These are phyloP conservation scores for Diversispora eburnea DNA, from an alignment of 192 early-diverging fungal species.

Conservation along the genomic window DNA sequence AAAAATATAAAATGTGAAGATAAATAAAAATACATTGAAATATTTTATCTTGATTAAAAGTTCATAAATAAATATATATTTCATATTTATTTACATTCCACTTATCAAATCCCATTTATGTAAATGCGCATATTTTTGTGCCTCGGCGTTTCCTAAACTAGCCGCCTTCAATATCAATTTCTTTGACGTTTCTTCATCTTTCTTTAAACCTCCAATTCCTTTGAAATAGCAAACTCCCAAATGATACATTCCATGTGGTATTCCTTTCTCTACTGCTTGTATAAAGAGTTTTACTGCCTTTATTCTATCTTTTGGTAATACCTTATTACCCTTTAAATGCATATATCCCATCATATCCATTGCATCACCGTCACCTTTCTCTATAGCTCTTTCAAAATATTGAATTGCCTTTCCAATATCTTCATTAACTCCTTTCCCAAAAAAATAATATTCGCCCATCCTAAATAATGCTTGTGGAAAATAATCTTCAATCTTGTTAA, in stretches of 20 bases:
- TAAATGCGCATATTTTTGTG: constrained; percentile 14
- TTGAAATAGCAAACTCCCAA: constrained; percentile 27
- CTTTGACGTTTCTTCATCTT: constrained; percentile 7
- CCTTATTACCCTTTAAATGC: constrained; percentile 13
- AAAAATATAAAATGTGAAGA: no score
- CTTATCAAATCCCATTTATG: neutral
- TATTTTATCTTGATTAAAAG: no score
- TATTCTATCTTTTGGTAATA: constrained; percentile 1
- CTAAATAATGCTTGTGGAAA: constrained; percentile 10
- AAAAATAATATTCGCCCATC: constrained; percentile 23
- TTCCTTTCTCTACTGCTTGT: constrained; percentile 11
- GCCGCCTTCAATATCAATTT: constrained; percentile 15
- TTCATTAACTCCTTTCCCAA: constrained; percentile 12
- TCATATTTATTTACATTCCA: neutral
- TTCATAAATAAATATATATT: no score
- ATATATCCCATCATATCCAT: constrained; percentile 26
- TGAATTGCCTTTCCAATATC: neutral
- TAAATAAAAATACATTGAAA: no score
- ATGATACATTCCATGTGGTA: constrained; percentile 26
- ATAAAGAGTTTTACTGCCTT: constrained; percentile 23
- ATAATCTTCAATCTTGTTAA: neutral
- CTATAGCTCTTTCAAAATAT: constrained; percentile 21
- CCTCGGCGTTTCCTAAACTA: constrained; percentile 17
- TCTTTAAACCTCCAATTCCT: neutral
- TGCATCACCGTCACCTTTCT: constrained; percentile 21